These are phyloP conservation scores for Kazachstania viticola DNA, from an alignment of 805 yeast species.

Conservation along the genomic window DNA sequence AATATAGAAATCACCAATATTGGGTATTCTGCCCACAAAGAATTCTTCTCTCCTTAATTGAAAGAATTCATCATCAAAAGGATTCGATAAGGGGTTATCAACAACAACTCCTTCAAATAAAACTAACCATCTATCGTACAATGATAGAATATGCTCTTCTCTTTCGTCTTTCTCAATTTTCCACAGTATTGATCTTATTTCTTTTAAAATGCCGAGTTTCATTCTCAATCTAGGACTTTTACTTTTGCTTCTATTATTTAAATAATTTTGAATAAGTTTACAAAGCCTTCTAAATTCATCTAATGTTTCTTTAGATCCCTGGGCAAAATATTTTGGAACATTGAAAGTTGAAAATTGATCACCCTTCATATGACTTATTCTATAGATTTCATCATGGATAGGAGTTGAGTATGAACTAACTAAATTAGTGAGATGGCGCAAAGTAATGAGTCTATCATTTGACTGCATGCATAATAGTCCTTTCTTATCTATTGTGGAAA, in stretches of 20 bases:
- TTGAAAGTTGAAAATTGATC: conserved; percentile 18
- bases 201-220: conserved; percentile 8
- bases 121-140: conserved; percentile 12
- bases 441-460: conserved; percentile 9
- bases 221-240: conserved; percentile 9
- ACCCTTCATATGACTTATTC: conserved; percentile 14
- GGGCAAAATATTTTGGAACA: conserved; percentile 14
- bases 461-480: conserved; percentile 7
- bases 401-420: conserved; percentile 12
- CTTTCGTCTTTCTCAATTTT: conserved; percentile 5
- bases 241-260: conserved; percentile 10
- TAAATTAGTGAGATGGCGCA: conserved; percentile 13
- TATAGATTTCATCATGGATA: conserved; percentile 14
- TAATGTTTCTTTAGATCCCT: conserved; percentile 11
- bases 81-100: conserved; percentile 15
- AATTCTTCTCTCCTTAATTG: conserved; percentile 17
- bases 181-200: conserved; percentile 6
- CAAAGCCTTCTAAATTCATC: conserved; percentile 13
- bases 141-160: conserved; percentile 2
- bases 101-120: conserved; percentile 14
- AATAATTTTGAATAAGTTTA: conserved; percentile 11
- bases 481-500: conserved; percentile 7
- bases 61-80: conserved; percentile 16
- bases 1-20: conserved; percentile 20
- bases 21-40: conserved; percentile 18